Conservation (phyloP, 2,329 filamentous ascomycete genomes). For the Madurella mycetomatis region DNA sequence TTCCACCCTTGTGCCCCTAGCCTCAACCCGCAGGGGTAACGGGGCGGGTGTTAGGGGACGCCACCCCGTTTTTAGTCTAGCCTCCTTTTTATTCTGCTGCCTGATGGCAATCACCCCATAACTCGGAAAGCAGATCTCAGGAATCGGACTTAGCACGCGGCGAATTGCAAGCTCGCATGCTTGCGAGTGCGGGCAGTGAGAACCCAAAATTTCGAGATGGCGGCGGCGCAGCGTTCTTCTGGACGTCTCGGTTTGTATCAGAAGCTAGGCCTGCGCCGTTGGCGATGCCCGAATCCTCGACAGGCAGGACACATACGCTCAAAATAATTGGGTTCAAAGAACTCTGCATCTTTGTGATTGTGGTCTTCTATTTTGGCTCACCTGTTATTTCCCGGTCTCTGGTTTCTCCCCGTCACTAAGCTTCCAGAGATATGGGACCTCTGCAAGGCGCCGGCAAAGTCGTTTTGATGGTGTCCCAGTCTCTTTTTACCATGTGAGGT, state of each 20-base stretch:
- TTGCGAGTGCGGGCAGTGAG: slow-evolving; percentile 6
- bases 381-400: not conserved
- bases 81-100: slow-evolving; percentile 21
- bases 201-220: slow-evolving; percentile 19
- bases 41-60: too few species aligned
- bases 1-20: not conserved
- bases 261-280: slow-evolving; percentile 3
- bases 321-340: too few species aligned
- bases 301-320: too few species aligned
- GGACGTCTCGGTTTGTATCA: not conserved
- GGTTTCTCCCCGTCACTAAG: not conserved
- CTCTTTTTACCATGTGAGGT: slow-evolving; percentile 14
- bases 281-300: not conserved
- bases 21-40: slow-evolving; percentile 8
- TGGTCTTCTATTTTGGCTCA: not conserved
- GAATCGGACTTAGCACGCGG: slow-evolving; percentile 12
- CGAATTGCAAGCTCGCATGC: not conserved
- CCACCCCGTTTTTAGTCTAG: slow-evolving; percentile 7
- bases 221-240: slow-evolving; percentile 4
- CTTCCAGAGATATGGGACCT: too few species aligned
- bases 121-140: slow-evolving; percentile 17
- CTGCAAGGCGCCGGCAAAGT: slow-evolving; percentile 8
- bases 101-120: slow-evolving; percentile 15
- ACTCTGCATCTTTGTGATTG: not conserved
- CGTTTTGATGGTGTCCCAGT: slow-evolving; percentile 2